Base-by-base conservation (phyloP, 2,329 filamentous ascomycete species). In the Teratosphaeria destructans region DNA sequence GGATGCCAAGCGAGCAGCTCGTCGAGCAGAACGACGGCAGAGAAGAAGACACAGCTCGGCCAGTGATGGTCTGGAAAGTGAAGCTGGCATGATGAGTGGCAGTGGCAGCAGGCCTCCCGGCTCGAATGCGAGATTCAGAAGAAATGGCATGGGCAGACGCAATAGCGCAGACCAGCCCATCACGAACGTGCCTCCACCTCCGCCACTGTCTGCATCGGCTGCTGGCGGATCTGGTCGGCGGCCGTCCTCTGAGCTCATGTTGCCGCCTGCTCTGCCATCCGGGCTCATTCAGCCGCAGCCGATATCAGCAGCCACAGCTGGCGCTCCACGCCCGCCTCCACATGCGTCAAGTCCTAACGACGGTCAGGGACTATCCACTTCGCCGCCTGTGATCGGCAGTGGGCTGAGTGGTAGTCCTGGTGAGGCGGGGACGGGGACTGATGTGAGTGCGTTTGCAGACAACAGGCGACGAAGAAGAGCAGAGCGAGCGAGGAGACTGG, bases 1-100 rank as follows among this genome's bases (percentile, higher is more conserved):
- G 14, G 81, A 81, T 10, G 82, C 82, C 6, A 81, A 82, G 62
- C 79, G 83, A 32, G 80, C 83, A 64, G 79, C 79, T 8, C 74
- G 80, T 62, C 76, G 79, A 55, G 73, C 75, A 61, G 80, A 82
- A 54, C 72, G 79, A 14, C 58, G 43, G 6, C 62, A 64, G 14
- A 64, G 67, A 12, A 56, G 71, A 73, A 61, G 71, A 58, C 63
- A 65, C 23, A 70, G 68, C 8, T 70, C 70, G 60, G 60, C 73
- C 34, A 71, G 71, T 57, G 73, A 76, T 56, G 71, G 76, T 19
- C 71, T 75, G 55, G 74, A 65, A 49, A 27, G n/a, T 49, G 62
- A 66, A 32, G 60, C 58, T 35, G 60, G 49, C 37, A 49, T n/a
- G n/a, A 19, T 49, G 43, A 49, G 43, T 23, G 43, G 43, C 1